A percentile compares a stretch with the other conserved stretches of the same genome.
These are phyloP conservation scores for Talaromyces sp. DNA, from an alignment of 2,329 filamentous ascomycete genomes.

Conservation along the genomic window DNA sequence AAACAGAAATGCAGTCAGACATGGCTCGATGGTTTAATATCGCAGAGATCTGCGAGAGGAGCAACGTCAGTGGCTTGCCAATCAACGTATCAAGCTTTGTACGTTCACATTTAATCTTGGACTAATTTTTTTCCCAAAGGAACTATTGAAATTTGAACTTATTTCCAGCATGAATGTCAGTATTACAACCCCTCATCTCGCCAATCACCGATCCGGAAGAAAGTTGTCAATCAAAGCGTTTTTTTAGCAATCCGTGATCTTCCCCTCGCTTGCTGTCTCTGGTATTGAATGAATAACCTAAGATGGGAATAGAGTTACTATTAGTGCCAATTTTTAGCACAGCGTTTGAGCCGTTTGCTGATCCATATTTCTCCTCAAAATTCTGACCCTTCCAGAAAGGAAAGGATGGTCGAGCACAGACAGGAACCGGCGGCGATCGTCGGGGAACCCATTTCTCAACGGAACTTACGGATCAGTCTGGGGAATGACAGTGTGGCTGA, in stretches of 20 bases:
- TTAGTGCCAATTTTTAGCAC: neutral
- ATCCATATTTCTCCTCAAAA: constrained; percentile 4
- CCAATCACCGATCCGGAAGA: neutral
- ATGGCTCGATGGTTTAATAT: neutral
- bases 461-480: neutral
- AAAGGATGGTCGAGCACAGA: constrained; percentile 11
- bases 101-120: neutral
- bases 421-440: neutral
- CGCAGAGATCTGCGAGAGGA: neutral
- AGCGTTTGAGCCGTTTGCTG: neutral
- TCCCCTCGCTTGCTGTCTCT: neutral
- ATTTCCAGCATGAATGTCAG: neutral
- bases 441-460: neutral
- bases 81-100: neutral
- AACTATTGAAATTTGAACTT: neutral
- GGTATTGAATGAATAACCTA: neutral
- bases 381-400: neutral
- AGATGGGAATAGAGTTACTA: neutral
- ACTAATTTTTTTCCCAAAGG: neutral
- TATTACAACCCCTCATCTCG: neutral
- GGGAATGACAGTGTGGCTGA: neutral
- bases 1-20: neutral
- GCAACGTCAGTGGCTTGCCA: neutral
- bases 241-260: neutral
- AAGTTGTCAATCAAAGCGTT: neutral